phyloP scores from a whole-genome alignment of 2,329 filamentous ascomycete species.

The Penicillium sp. region DNA sequence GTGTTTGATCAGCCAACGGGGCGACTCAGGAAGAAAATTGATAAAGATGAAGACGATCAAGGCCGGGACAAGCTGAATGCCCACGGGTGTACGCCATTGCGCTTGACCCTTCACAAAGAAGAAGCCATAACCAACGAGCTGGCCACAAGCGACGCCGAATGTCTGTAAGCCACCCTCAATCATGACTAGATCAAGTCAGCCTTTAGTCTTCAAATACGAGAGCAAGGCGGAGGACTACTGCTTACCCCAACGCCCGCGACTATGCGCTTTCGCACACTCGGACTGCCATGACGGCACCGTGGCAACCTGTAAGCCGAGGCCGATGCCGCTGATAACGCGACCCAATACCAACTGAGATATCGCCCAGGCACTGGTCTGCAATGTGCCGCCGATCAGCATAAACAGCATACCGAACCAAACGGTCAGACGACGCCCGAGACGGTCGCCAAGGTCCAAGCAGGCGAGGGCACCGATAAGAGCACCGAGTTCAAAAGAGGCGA shows the following conservation, averaged over 20 bases:
- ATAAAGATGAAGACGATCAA: constrained; percentile 3
- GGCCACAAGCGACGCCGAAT: not conserved
- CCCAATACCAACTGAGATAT: constrained; percentile 6
- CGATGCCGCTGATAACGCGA: constrained; percentile 5
- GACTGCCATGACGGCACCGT: constrained; percentile 12
- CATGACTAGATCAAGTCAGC: not conserved
- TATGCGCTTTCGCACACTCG: constrained; percentile 12
- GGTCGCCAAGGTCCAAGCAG: constrained; percentile 8
- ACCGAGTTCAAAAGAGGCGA: constrained; percentile 9
- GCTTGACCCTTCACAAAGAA: constrained; percentile 1
- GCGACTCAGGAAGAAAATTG: constrained; percentile 8
- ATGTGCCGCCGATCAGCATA: constrained; percentile 5
- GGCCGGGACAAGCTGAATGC: constrained; percentile 5
- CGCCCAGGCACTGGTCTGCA: constrained; percentile 6
- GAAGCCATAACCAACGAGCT: not conserved
- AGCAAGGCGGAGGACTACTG: not conserved
- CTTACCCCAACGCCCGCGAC: constrained; percentile 1
- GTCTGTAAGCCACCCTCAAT: not conserved
- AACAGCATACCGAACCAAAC: constrained; percentile 7
- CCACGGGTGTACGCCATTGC: constrained; percentile 6
- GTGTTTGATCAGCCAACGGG: constrained; percentile 7
- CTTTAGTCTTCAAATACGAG: constrained; percentile 9
- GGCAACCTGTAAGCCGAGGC: constrained; percentile 9
- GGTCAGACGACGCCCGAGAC: constrained; percentile 6
- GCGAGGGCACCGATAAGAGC: constrained; percentile 6